A percentile compares a stretch with the other conserved stretches of the same genome.
phyloP scores from a whole-genome alignment of 768 basidiomycete species.

The Asterophora lycoperdoides region DNA sequence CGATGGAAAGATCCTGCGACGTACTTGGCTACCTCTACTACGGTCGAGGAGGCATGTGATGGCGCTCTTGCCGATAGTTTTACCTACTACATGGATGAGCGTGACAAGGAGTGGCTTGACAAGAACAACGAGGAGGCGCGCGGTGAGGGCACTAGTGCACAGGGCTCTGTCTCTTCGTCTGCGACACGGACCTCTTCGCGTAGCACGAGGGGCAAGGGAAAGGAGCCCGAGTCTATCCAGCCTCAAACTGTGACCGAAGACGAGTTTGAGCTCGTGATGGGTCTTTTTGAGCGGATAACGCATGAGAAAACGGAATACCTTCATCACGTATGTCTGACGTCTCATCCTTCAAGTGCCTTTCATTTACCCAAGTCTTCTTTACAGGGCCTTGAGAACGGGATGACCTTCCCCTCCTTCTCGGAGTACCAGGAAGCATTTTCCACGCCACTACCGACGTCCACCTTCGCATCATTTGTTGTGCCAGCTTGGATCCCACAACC shows the following conservation, averaged over 20 bases:
- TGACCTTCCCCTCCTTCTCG: slow-evolving; percentile 66
- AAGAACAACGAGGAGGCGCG: slow-evolving; percentile 84
- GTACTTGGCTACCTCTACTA: slow-evolving; percentile 79
- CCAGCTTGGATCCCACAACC: slow-evolving; percentile 70
- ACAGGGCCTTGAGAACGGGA: slow-evolving; percentile 61
- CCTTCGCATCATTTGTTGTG: slow-evolving; percentile 64
- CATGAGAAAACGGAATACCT: slow-evolving; percentile 88
- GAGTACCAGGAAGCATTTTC: slow-evolving; percentile 72
- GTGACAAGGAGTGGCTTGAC: slow-evolving; percentile 92
- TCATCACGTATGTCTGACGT: slow-evolving; percentile 75
- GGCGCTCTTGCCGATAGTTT: slow-evolving; percentile 68
- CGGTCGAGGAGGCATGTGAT: slow-evolving; percentile 70
- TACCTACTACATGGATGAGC: slow-evolving; percentile 94
- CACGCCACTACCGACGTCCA: slow-evolving; percentile 48
- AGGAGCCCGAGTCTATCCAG: slow-evolving; percentile 67
- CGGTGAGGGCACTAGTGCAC: slow-evolving; percentile 80
- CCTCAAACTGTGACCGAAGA: slow-evolving; percentile 78
- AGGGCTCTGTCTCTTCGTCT: slow-evolving; percentile 57
- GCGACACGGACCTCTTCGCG: slow-evolving; percentile 54
- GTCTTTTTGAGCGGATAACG: slow-evolving; percentile 85
- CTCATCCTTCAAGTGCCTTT: neutral
- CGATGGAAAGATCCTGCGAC: slow-evolving; percentile 75
- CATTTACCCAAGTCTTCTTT: slow-evolving; percentile 5
- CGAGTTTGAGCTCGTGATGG: slow-evolving; percentile 95
- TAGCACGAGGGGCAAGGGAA: slow-evolving; percentile 79